Conservation (phyloP, 345 rosid genomes). For the Stellera chamaejasme region DNA sequence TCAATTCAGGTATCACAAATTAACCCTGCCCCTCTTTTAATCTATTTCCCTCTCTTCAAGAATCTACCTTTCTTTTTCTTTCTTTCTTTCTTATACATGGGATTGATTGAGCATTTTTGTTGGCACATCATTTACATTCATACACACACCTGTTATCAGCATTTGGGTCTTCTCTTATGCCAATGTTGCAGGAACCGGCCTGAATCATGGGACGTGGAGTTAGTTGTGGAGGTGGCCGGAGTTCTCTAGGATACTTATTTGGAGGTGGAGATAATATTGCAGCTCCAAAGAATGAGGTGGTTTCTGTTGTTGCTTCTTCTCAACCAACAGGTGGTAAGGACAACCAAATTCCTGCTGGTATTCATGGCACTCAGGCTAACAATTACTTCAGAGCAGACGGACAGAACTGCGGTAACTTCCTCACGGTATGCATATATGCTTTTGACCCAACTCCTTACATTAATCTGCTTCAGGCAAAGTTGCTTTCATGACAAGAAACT, state of each 20-base stretch:
- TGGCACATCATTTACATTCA: too few relatives aligned
- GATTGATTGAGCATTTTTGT: too few relatives aligned
- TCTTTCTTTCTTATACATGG: too few relatives aligned
- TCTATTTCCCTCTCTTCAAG: too few relatives aligned
- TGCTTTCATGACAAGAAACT: not conserved
- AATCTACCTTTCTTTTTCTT: too few relatives aligned
- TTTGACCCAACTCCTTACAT: not conserved
- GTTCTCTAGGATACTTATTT: slow-evolving; percentile 73
- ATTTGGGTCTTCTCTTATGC: too few relatives aligned
- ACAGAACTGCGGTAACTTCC: slow-evolving; percentile 74
- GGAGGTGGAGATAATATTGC: slow-evolving; percentile 46
- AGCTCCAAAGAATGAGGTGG: slow-evolving; percentile 12
- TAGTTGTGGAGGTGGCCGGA: slow-evolving; percentile 78
- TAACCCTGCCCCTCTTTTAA: too few relatives aligned
- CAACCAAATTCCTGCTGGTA: slow-evolving; percentile 66
- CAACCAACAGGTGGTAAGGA: slow-evolving; percentile 17
- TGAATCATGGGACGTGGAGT: slow-evolving; percentile 72
- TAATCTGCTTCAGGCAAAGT: not conserved
- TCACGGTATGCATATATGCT: slow-evolving; percentile 39
- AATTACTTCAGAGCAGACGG: slow-evolving; percentile 66
- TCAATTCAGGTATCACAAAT: too few relatives aligned
- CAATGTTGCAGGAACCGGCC: too few relatives aligned
- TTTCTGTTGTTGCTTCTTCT: slow-evolving; percentile 19
- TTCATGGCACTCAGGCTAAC: slow-evolving; percentile 45
- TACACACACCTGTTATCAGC: too few relatives aligned